phyloP scores from a whole-genome alignment of 139 green algal genomes.

The Yamagishiella unicocca region DNA sequence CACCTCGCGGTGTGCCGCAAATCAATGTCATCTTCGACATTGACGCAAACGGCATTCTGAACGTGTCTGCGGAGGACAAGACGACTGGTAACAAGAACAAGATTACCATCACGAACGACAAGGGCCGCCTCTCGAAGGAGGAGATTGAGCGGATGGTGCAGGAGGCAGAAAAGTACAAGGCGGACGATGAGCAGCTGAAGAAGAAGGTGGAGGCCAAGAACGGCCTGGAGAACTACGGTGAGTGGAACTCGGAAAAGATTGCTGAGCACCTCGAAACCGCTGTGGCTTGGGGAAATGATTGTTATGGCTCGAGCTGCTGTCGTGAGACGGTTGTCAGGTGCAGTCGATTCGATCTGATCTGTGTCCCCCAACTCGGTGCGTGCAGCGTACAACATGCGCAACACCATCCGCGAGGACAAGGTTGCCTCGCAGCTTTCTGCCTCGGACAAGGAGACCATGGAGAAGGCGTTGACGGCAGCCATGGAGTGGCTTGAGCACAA shows the following conservation, averaged over 20 bases:
- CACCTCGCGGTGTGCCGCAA: conserved; percentile 96
- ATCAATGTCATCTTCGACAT: conserved; percentile 98
- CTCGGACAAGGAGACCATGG: conserved; percentile 92
- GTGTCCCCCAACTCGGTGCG: too few species aligned
- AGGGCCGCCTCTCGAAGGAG: conserved; percentile 97
- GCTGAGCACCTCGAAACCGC: too few species aligned
- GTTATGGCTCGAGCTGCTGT: too few species aligned
- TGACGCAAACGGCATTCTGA: conserved; percentile 99
- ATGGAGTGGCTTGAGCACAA: conserved; percentile 97
- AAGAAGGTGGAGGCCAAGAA: conserved; percentile 96
- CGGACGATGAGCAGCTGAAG: conserved; percentile 92
- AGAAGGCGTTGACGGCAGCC: conserved; percentile 86
- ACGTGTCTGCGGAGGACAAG: conserved; percentile 98
- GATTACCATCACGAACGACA: conserved; percentile 99
- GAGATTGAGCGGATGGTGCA: conserved; percentile 99
- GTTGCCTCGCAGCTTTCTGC: conserved; percentile 61
- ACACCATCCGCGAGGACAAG: conserved; percentile 95
- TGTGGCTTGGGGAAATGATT: too few species aligned
- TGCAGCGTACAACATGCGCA: conserved; percentile 91
- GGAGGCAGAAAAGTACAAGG: conserved; percentile 98
- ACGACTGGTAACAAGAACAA: conserved; percentile 96
- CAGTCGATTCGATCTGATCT: too few species aligned
- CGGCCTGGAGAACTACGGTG: conserved; percentile 90
- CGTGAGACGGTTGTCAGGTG: not conserved
- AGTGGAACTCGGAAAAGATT: too few species aligned